phyloP scores from a whole-genome alignment of 2,329 filamentous ascomycete species.

The Westerdykella aurantiaca region DNA sequence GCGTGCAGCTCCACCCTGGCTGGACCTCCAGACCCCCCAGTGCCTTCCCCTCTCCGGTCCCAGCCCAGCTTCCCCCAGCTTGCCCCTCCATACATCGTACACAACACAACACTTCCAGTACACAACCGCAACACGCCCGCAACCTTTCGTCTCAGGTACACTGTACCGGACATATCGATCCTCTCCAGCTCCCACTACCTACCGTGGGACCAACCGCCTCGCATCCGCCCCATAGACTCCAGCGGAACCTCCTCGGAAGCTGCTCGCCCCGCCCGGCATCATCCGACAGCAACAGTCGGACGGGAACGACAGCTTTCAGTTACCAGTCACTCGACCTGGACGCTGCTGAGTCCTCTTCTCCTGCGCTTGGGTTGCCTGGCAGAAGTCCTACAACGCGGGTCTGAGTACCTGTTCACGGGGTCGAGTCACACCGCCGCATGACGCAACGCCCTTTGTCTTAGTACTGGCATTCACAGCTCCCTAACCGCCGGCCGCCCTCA shows the following conservation, averaged over 20 bases:
- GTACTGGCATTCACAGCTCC: constrained; percentile 8
- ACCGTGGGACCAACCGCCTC: neutral
- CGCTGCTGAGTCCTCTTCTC: neutral
- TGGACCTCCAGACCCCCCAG: no score
- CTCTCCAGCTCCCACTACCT: neutral
- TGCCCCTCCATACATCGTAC: no score
- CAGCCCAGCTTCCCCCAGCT: no score
- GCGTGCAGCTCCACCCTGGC: no score
- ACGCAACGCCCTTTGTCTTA: constrained; percentile 21
- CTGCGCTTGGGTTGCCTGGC: neutral
- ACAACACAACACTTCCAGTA: neutral
- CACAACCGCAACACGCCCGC: neutral
- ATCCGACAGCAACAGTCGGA: neutral
- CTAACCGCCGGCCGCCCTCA: constrained; percentile 14
- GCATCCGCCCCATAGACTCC: neutral
- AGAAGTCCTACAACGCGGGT: neutral
- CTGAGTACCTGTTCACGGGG: constrained; percentile 11
- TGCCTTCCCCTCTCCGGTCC: no score
- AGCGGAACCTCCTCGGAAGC: neutral
- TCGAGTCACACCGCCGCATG: constrained; percentile 18
- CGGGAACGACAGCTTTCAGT: neutral
- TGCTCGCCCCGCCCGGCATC: neutral
- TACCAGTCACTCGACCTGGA: neutral
- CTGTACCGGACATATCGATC: neutral
- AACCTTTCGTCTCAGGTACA: neutral